A percentile compares a stretch with the other conserved stretches of the same genome.
phyloP scores from a whole-genome alignment of 352 stramenopile species.

The Globisporangium alternatum region DNA sequence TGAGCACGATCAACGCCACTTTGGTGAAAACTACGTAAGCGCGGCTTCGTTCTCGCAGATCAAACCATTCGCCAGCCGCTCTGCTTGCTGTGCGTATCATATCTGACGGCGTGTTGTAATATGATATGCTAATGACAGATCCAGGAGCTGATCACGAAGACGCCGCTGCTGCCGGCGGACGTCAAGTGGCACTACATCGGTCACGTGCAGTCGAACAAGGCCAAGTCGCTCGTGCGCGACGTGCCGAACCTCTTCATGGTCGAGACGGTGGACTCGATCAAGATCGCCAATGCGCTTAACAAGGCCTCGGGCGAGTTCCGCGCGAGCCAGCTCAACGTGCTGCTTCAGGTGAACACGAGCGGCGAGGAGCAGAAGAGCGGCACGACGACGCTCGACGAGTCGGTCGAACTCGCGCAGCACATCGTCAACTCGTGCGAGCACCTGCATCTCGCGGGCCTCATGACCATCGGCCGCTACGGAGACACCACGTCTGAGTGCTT shows the following conservation, averaged over 20 bases:
- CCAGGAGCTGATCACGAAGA: slow-evolving; percentile 97
- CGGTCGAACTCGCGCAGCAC: slow-evolving; percentile 75
- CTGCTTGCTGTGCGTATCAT: slow-evolving; percentile 1
- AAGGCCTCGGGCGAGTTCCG: slow-evolving; percentile 71
- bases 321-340: slow-evolving; percentile 86
- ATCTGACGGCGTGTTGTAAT: neutral
- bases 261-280: slow-evolving; percentile 96
- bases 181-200: slow-evolving; percentile 99
- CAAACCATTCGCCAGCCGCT: neutral
- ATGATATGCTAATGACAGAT: slow-evolving; percentile 35
- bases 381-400: slow-evolving; percentile 80
- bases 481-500: slow-evolving; percentile 92
- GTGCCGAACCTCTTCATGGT: slow-evolving; percentile 94
- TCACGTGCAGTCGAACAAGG: slow-evolving; percentile 98
- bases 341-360: slow-evolving; percentile 98
- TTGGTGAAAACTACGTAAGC: slow-evolving; percentile 98
- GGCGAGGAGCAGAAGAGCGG: slow-evolving; percentile 98
- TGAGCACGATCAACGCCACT: slow-evolving; percentile 90
- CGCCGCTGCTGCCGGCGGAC: slow-evolving; percentile 77
- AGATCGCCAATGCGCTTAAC: slow-evolving; percentile 96
- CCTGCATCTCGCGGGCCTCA: slow-evolving; percentile 95
- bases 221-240: slow-evolving; percentile 87
- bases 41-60: neutral
- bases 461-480: slow-evolving; percentile 97
- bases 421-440: slow-evolving; percentile 89